Base-by-base conservation (phyloP, 768 basidiomycete species). In the Russula dissimulans region DNA sequence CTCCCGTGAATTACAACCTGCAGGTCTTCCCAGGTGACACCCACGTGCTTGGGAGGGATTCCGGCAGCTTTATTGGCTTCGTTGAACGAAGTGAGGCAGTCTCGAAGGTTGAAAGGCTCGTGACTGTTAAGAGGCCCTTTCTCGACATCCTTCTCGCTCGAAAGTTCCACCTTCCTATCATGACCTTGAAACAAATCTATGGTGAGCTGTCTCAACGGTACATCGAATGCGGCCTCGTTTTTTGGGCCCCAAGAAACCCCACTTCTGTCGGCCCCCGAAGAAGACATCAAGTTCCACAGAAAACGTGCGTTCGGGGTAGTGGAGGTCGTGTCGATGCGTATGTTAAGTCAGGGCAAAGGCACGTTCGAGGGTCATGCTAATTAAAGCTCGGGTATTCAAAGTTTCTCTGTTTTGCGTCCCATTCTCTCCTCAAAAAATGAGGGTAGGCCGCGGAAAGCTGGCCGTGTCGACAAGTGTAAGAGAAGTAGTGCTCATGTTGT, bases 11-110 rank as follows among this genome's bases (percentile, higher is more conserved):
- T 85, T 6, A 81, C 74, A 36, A 89, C 87, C 59, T 82, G 74
- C 0, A 90, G 73, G 65, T 84, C 76, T 54, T 86, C 79, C 88
- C 88, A 90, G 29, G 81, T 81, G 26, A 90, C 82, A 36, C 86
- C 86, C 8, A 89, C 85, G 60, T 86, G 83, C 77, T 89, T 89
- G 66, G 85, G 83, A 60, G 79, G 80, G 49, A 88, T 84, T 15
- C 87, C 87, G 2, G 84, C 85, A 18, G 71, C 68, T 56, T 87
- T 79, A 53, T 81, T 78, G 1, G 82, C 81, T 65, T 87, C 85
- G 67, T 85, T 87, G 14, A 81, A 84, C 8, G 81, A 81, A 3
- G 81, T 73, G 34, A 89, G 76, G 65, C 86, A 89, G 60, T 87
- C 85, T 15, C 79, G 79, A 18, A 89, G 80, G 69, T 87, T 81